Percentiles rank a stretch among this genome's conserved stretches.
phyloP scores from a whole-genome alignment of 1,284 basidiomycete genomes.

The Apiotrichum porosum region DNA sequence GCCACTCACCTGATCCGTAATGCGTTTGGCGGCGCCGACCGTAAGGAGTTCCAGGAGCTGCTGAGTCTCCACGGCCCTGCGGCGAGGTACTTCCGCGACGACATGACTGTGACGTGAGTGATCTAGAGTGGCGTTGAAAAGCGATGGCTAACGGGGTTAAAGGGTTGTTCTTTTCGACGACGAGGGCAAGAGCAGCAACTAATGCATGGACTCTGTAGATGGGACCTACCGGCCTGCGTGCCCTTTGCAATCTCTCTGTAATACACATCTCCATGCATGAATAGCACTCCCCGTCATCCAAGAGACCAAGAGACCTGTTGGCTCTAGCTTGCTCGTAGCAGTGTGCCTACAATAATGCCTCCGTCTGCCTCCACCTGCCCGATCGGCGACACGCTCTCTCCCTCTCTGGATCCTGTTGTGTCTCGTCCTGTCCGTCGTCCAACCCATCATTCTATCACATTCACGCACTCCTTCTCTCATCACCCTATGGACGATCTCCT shows the following conservation, averaged over 20 bases:
- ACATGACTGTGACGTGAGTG: constrained; percentile 83
- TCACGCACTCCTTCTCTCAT: not conserved
- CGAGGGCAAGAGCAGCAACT: constrained; percentile 1
- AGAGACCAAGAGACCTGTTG: no score
- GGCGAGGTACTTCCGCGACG: constrained; percentile 75
- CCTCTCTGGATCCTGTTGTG: no score
- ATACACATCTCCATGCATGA: no score
- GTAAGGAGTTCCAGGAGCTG: constrained; percentile 60
- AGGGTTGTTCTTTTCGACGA: constrained; percentile 34
- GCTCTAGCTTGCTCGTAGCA: no score
- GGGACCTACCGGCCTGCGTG: no score
- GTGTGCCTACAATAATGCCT: no score
- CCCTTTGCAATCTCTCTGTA: no score
- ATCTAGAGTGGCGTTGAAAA: not conserved
- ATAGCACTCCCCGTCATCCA: no score
- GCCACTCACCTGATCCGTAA: constrained; percentile 91
- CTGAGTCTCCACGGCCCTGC: constrained; percentile 81
- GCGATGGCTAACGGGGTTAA: not conserved
- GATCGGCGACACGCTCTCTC: no score
- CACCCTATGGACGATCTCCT: constrained; percentile 51
- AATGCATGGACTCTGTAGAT: not conserved
- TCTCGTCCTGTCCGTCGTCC: no score
- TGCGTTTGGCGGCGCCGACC: constrained; percentile 82
- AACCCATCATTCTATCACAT: not conserved
- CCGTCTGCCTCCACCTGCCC: no score